Evolutionary conservation across 2,329 filamentous ascomycete species (phyloP).

Genomic region (Colletotrichum chrysophilum): DNA sequence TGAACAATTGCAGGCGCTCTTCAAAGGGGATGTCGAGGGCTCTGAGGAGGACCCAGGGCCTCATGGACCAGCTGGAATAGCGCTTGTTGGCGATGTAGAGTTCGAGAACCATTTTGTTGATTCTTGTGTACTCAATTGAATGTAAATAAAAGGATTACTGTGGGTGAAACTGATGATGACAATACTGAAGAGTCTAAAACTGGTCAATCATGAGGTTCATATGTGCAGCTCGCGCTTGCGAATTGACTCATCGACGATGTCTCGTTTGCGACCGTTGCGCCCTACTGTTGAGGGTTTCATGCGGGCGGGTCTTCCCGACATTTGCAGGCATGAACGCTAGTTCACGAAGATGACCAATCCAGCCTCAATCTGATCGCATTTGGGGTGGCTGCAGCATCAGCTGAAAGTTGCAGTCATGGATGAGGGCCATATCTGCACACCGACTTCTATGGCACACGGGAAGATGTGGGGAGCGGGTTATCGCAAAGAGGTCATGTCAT

Average conservation of each 20-base stretch:
- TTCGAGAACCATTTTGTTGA: slow-evolving; percentile 36
- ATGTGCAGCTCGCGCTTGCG: not conserved
- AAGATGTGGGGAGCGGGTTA: not conserved
- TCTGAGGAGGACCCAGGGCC: slow-evolving; percentile 50
- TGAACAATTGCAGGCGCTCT: slow-evolving; percentile 41
- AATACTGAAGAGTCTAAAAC: accelerated
- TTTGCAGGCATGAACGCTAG: not conserved
- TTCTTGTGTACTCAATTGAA: not conserved
- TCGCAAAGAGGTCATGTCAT: not conserved
- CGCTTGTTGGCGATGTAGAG: slow-evolving; percentile 50
- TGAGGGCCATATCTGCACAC: not conserved
- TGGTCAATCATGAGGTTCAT: not conserved
- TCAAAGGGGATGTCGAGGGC: slow-evolving; percentile 47
- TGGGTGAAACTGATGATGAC: accelerated
- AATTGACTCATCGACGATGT: slow-evolving; percentile 3
- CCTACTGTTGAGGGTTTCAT: not conserved
- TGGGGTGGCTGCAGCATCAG: not conserved
- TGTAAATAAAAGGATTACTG: not conserved
- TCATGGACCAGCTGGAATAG: slow-evolving; percentile 52
- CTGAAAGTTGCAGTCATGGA: not conserved
- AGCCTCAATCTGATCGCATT: not conserved
- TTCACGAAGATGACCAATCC: not conserved
- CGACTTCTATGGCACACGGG: not conserved
- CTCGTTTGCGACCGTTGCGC: not conserved
- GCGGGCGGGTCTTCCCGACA: not conserved